Conservation (phyloP, 169 alveolate genomes). For the Miamiensis avidus region DNA sequence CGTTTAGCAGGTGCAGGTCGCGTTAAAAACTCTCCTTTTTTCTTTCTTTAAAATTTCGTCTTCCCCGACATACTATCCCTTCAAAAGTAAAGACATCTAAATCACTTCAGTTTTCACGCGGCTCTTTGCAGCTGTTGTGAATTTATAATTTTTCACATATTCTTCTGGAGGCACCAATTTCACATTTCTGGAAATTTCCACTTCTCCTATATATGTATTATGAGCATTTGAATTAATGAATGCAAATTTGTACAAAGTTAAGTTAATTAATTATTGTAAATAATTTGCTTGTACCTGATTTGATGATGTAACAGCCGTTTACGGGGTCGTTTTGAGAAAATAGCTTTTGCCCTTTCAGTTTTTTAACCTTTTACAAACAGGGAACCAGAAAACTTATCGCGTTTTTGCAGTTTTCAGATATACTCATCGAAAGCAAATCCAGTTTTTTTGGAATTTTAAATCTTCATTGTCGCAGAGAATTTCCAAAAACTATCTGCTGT, state of each 20-base stretch:
- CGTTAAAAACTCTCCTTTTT: neutral
- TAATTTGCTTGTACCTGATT: neutral
- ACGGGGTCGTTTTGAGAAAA: neutral
- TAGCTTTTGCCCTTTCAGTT: neutral
- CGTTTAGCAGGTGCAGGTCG: neutral
- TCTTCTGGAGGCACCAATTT: neutral
- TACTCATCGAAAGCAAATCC: neutral
- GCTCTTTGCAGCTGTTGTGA: no score
- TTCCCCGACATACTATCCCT: neutral
- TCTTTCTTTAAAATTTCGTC: neutral
- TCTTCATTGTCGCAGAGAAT: neutral
- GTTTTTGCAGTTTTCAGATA: neutral
- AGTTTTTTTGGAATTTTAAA: neutral
- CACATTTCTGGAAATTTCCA: neutral
- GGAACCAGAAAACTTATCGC: neutral
- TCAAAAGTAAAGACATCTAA: neutral
- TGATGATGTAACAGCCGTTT: neutral
- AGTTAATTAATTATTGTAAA: no score
- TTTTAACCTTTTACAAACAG: neutral
- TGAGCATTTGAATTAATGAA: no score
- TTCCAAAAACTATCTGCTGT: neutral
- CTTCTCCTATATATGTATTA: neutral
- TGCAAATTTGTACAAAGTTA: no score
- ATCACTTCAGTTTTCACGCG: neutral
- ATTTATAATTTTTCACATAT: neutral